Base-by-base conservation (phyloP, 306 rosid genomes). In the Aeschynomene evenia region DNA sequence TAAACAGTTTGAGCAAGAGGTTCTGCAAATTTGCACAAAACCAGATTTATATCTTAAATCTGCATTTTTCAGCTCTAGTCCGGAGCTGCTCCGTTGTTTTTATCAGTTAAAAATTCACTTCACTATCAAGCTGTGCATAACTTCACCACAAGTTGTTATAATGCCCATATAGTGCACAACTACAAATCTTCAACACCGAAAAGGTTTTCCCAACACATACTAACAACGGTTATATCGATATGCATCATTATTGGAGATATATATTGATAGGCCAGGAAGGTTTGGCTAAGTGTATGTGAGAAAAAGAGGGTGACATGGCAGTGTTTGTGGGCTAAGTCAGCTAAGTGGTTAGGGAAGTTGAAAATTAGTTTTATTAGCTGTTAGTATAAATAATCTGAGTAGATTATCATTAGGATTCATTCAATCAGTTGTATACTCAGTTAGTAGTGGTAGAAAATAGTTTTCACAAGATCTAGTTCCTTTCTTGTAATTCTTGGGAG, bases 221-320 rank as follows among this genome's bases (percentile, higher is more conserved):
- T 31, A 56, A 48, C 13, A 48, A 72, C 73, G 21, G 15, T 40
- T 52, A 23, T 2, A 40, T 52, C 20, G 43, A 66, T 77, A 50
- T 16, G 56, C 62, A 50, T 57, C 11, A 43, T 5, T 59, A 50
- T 21, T 10, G n/a, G n/a, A n/a, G n/a, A n/a, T n/a, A n/a, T n/a
- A n/a, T n/a, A n/a, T n/a, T n/a, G n/a, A n/a, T n/a, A n/a, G n/a
- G n/a, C n/a, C n/a, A n/a, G n/a, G n/a, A n/a, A n/a, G n/a, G n/a
- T n/a, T n/a, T n/a, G n/a, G n/a, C n/a, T n/a, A n/a, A n/a, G n/a
- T n/a, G n/a, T n/a, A n/a, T n/a, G n/a, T n/a, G n/a, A n/a, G n/a
- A n/a, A n/a, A n/a, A n/a, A n/a, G n/a, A n/a, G n/a, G n/a, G n/a
- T n/a, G n/a, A n/a, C n/a, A n/a, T n/a, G n/a, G n/a, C n/a, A n/a